Evolutionary conservation across 345 rosid species (phyloP).

Genomic region (Populus alba): DNA sequence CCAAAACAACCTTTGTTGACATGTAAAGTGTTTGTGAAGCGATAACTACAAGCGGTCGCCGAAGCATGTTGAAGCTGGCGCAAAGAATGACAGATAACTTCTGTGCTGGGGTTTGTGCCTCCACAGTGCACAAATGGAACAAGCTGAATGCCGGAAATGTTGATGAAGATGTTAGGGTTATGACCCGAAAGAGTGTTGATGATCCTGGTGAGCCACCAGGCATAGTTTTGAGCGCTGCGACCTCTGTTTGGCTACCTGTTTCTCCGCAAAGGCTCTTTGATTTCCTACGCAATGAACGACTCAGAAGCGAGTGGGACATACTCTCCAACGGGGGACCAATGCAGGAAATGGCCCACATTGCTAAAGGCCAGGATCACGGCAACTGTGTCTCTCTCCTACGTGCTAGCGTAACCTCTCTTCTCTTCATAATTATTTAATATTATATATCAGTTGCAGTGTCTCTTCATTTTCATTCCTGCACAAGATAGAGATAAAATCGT

Average conservation of each 20-base stretch:
- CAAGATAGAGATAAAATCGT: background rate
- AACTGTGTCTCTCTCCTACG: conserved; percentile 96
- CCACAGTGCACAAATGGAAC: conserved; percentile 85
- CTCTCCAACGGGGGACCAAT: conserved; percentile 92
- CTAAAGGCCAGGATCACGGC: conserved; percentile 92
- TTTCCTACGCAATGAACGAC: conserved; percentile 76
- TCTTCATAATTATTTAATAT: background rate
- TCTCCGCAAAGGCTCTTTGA: conserved; percentile 72
- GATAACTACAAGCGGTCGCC: conserved; percentile 60
- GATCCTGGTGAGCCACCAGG: conserved; percentile 99
- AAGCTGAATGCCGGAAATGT: conserved; percentile 64
- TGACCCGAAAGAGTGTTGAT: conserved; percentile 80
- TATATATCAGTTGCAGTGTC: background rate
- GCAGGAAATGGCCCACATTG: conserved; percentile 96
- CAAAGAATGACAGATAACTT: conserved; percentile 92
- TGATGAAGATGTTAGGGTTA: conserved; percentile 79
- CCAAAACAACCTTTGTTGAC: background rate
- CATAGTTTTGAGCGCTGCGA: conserved; percentile 77
- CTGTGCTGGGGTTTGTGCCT: conserved; percentile 92
- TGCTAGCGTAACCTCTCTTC: conserved; percentile 39
- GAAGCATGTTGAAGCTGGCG: conserved; percentile 93
- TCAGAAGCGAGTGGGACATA: conserved; percentile 96
- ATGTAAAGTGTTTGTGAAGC: conserved; percentile 20
- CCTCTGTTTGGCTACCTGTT: conserved; percentile 90
- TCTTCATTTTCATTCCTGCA: background rate